phyloP scores from a whole-genome alignment of 352 stramenopile genomes.

The Globisporangium ultimum region DNA sequence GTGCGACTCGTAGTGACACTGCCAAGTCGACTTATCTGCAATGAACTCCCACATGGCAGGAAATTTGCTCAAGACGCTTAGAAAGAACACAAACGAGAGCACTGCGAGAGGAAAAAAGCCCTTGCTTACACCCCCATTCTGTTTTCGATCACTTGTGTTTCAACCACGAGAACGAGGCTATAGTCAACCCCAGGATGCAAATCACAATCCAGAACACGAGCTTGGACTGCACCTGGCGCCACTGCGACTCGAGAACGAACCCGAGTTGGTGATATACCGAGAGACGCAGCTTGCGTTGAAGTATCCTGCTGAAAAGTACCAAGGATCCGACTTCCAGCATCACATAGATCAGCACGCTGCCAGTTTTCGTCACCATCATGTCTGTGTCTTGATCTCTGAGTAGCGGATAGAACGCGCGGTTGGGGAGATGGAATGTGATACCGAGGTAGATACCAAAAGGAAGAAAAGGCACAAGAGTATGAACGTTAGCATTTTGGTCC shows the following conservation, averaged over 20 bases:
- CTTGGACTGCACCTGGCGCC: slow-evolving; percentile 19
- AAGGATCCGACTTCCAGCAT: slow-evolving; percentile 19
- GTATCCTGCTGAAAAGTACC: slow-evolving; percentile 8
- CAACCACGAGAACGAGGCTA: slow-evolving; percentile 13
- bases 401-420: background rate
- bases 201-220: slow-evolving; percentile 22
- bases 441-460: background rate
- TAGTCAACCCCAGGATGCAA: slow-evolving; percentile 11
- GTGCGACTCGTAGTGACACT: too few species aligned
- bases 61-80: too few species aligned
- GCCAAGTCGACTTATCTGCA: too few species aligned
- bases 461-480: background rate
- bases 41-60: too few species aligned
- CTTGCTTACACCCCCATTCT: too few species aligned
- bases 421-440: background rate
- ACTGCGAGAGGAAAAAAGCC: too few species aligned
- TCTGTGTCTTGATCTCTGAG: background rate
- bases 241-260: slow-evolving; percentile 26
- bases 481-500: background rate
- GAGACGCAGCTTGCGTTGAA: slow-evolving; percentile 16
- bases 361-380: background rate
- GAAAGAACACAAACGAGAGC: too few species aligned
- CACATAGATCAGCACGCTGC: slow-evolving; percentile 21
- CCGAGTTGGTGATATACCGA: slow-evolving; percentile 15
- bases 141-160: background rate